phyloP scores from a whole-genome alignment of 106 monocot genomes.

The Dioscorea zingiberensis region DNA sequence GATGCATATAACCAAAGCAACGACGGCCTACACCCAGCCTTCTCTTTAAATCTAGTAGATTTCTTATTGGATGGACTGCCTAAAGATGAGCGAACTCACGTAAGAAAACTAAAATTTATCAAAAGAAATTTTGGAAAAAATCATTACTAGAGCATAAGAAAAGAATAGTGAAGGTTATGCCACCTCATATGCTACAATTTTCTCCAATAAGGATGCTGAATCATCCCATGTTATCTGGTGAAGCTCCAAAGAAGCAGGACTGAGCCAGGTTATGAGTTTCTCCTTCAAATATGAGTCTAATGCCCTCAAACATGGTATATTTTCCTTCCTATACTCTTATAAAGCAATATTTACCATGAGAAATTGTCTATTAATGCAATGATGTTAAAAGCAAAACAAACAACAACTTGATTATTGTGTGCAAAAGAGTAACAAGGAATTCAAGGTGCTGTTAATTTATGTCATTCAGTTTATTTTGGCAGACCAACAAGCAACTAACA shows the following conservation, averaged over 20 bases:
- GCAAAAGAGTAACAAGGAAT: too few species aligned
- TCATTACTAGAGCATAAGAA: neutral
- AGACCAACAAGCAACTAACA: too few species aligned
- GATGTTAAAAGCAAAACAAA: neutral
- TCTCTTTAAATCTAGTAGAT: conserved; percentile 76
- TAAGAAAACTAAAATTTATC: neutral
- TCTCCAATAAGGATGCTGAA: conserved; percentile 84
- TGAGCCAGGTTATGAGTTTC: conserved; percentile 79
- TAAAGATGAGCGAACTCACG: conserved; percentile 10
- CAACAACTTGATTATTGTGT: neutral
- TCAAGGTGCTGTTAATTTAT: too few species aligned
- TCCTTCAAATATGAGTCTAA: conserved; percentile 75
- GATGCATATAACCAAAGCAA: conserved; percentile 91
- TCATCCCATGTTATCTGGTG: conserved; percentile 91
- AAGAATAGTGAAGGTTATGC: neutral
- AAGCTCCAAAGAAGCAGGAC: conserved; percentile 81
- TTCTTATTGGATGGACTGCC: conserved; percentile 93
- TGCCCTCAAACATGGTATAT: conserved; percentile 52
- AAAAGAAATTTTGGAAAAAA: neutral
- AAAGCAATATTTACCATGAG: neutral
- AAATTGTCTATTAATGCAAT: neutral
- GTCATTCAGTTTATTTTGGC: too few species aligned
- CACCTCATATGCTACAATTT: conserved; percentile 92
- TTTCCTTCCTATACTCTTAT: conserved; percentile 42
- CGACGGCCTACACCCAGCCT: conserved; percentile 65